A percentile compares a stretch with the other conserved stretches of the same genome.
Conservation (phyloP, 495 filamentous ascomycete genomes). For the Clavariopsis aquatica region DNA sequence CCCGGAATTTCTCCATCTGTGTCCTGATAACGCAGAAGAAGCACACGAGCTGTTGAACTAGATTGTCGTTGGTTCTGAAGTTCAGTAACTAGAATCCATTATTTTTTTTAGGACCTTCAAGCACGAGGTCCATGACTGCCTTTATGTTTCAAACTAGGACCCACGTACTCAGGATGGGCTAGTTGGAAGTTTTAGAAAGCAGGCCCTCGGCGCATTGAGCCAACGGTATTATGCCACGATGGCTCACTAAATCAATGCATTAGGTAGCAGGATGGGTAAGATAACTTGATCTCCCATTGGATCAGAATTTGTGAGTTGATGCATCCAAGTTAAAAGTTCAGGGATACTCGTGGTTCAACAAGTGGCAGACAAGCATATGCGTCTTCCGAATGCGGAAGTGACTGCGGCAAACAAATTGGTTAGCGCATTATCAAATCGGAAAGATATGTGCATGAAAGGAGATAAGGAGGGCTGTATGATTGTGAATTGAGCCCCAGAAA, state of each 20-base stretch:
- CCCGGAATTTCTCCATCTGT: conserved; percentile 1
- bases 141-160: background rate
- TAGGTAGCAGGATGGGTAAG: background rate
- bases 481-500: background rate
- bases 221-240: background rate
- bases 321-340: background rate
- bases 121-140: too few species aligned
- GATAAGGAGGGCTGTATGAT: too few species aligned
- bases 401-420: background rate
- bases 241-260: background rate
- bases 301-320: background rate
- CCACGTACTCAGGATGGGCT: background rate
- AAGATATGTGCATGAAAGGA: too few species aligned
- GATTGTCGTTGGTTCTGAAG: conserved; percentile 8
- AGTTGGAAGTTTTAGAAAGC: background rate
- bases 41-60: conserved; percentile 1
- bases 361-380: background rate
- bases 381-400: conserved; percentile 2
- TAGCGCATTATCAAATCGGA: too few species aligned
- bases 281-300: background rate
- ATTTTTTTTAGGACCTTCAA: background rate
- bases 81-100: conserved; percentile 3
- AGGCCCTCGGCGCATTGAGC: background rate
- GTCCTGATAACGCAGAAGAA: background rate
- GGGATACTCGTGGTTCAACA: background rate